phyloP scores from a whole-genome alignment of 2,329 filamentous ascomycete species.

The Emergomyces pasteurianus region DNA sequence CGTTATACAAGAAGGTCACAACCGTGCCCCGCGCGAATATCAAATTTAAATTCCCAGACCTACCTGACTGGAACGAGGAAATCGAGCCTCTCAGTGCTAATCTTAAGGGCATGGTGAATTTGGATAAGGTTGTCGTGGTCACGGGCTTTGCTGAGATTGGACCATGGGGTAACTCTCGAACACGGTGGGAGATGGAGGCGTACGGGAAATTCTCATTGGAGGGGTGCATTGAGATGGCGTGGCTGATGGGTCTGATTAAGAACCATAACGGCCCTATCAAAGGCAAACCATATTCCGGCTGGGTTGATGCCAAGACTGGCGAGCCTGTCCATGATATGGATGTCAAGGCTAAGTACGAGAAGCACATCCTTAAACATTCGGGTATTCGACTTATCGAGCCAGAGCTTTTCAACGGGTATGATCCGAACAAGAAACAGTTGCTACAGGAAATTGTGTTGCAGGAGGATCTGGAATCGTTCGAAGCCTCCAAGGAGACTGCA shows the following conservation, averaged over 20 bases:
- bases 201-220: conserved; percentile 94
- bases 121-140: conserved; percentile 95
- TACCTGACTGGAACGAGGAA: conserved; percentile 86
- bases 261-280: conserved; percentile 96
- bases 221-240: conserved; percentile 97
- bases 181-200: conserved; percentile 98
- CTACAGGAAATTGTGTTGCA: conserved; percentile 96
- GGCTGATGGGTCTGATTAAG: conserved; percentile 99
- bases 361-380: conserved; percentile 87
- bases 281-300: conserved; percentile 91
- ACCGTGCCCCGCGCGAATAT: conserved; percentile 93
- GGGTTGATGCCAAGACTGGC: conserved; percentile 84
- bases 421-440: conserved; percentile 96
- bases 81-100: conserved; percentile 76
- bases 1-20: conserved; percentile 85
- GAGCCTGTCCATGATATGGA: conserved; percentile 98
- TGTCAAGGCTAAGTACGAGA: conserved; percentile 94
- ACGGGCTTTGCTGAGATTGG: conserved; percentile 94
- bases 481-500: conserved; percentile 92
- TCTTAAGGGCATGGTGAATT: conserved; percentile 95
- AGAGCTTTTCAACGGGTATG: conserved; percentile 91
- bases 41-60: conserved; percentile 86
- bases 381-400: conserved; percentile 97
- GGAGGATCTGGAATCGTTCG: conserved; percentile 93
- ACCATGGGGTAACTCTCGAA: conserved; percentile 96